Percentiles rank a stretch among this genome's conserved stretches.
phyloP scores from a whole-genome alignment of 441 rosid genomes.

The Brassica hybrid region DNA sequence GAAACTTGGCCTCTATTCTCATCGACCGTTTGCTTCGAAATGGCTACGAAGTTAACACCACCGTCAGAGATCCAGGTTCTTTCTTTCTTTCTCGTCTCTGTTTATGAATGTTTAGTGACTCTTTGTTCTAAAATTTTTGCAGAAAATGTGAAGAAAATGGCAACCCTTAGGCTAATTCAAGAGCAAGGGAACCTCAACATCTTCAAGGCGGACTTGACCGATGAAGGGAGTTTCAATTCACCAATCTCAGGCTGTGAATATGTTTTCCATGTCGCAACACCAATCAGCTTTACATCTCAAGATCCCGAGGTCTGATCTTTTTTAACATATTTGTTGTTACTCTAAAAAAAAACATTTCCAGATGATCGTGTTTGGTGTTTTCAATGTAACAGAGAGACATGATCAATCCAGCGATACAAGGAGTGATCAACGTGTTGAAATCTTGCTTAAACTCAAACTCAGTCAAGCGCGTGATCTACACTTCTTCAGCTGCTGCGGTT shows the following conservation, averaged over 20 bases:
- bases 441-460: conserved; percentile 67
- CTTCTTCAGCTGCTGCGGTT: conserved; percentile 89
- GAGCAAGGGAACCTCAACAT: conserved; percentile 66
- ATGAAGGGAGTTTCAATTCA: conserved; percentile 65
- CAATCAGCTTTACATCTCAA: conserved; percentile 80
- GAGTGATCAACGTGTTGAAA: conserved; percentile 76
- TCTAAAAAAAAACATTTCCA: background rate
- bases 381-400: conserved; percentile 61
- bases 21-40: conserved; percentile 68
- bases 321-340: background rate
- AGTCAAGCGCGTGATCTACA: conserved; percentile 74
- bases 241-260: conserved; percentile 66
- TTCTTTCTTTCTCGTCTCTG: background rate
- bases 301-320: conserved; percentile 78
- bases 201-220: conserved; percentile 68
- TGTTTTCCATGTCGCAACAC: conserved; percentile 93
- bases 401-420: conserved; percentile 87
- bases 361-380: background rate
- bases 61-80: conserved; percentile 82
- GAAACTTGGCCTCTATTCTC: conserved; percentile 75
- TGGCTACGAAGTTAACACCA: conserved; percentile 79
- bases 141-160: conserved; percentile 68
- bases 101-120: conserved; percentile 19
- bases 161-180: conserved; percentile 60
- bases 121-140: conserved; percentile 12